Percentiles rank a stretch among this genome's conserved stretches.
phyloP scores from a whole-genome alignment of 345 rosid genomes.

The Salix udensis region DNA sequence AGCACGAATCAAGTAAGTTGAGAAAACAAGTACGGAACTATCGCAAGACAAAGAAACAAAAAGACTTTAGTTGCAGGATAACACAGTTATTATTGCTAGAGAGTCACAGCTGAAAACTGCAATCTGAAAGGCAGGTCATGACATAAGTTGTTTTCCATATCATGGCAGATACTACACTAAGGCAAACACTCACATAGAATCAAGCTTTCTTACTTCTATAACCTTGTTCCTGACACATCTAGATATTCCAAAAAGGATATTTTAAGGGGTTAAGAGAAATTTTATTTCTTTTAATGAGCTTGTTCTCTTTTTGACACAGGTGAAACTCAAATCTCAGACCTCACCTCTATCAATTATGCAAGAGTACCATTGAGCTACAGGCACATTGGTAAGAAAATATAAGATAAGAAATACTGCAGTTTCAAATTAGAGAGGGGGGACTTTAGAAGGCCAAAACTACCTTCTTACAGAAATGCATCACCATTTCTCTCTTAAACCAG shows the following conservation, averaged over 20 bases:
- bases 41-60: not conserved
- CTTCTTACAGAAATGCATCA: not conserved
- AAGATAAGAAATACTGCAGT: not conserved
- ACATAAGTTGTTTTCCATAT: not conserved
- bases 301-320: not conserved
- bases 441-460: not conserved
- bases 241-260: not conserved
- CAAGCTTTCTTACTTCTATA: not conserved
- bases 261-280: not conserved
- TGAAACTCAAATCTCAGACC: not conserved
- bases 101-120: slow-evolving; percentile 5
- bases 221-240: not conserved
- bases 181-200: not conserved
- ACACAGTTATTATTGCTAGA: not conserved
- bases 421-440: not conserved
- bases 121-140: not conserved
- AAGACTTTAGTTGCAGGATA: not conserved
- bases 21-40: not conserved
- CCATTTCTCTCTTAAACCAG: not conserved
- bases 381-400: not conserved
- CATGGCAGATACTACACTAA: not conserved
- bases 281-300: not conserved
- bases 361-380: not conserved
- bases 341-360: not conserved
- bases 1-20: slow-evolving; percentile 5